A percentile compares a stretch with the other conserved stretches of the same genome.
phyloP scores from a whole-genome alignment of 371 early-diverging fungal genomes.

The Dentiscutata heterogama region DNA sequence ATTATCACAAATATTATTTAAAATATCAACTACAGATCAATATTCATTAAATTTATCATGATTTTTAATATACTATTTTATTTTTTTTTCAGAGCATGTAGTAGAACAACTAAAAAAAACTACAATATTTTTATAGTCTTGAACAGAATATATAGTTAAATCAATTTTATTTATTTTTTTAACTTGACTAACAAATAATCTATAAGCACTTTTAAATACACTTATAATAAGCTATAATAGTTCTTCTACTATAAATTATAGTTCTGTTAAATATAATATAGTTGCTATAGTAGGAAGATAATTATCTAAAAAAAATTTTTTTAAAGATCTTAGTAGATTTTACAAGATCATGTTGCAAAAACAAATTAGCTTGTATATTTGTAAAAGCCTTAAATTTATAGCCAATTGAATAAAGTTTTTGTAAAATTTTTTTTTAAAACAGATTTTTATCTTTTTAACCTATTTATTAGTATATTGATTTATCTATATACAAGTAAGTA shows the following conservation, averaged over 20 bases:
- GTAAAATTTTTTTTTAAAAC: constrained; percentile 39
- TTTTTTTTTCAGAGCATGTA: no score
- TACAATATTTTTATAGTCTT: no score
- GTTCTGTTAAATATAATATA: constrained; percentile 9
- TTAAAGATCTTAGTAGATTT: background rate
- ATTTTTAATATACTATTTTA: no score
- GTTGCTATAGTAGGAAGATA: background rate
- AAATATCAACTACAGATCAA: no score
- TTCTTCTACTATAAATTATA: background rate
- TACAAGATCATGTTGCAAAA: constrained; percentile 33
- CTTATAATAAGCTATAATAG: background rate
- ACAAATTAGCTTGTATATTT: constrained; percentile 9
- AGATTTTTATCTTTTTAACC: constrained; percentile 36
- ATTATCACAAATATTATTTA: no score
- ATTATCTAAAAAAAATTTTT: background rate
- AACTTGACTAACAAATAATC: background rate
- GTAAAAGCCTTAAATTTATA: constrained; percentile 46
- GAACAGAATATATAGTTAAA: no score
- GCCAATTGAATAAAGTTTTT: constrained; percentile 47
- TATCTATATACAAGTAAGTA: constrained; percentile 40
- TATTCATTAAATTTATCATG: no score
- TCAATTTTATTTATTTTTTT: background rate
- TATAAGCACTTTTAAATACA: background rate
- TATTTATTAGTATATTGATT: constrained; percentile 47
- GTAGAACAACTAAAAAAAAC: no score